These are phyloP conservation scores for Umbellularia californica DNA, from an alignment of 164 flowering plant genomes.

Conservation along the genomic window DNA sequence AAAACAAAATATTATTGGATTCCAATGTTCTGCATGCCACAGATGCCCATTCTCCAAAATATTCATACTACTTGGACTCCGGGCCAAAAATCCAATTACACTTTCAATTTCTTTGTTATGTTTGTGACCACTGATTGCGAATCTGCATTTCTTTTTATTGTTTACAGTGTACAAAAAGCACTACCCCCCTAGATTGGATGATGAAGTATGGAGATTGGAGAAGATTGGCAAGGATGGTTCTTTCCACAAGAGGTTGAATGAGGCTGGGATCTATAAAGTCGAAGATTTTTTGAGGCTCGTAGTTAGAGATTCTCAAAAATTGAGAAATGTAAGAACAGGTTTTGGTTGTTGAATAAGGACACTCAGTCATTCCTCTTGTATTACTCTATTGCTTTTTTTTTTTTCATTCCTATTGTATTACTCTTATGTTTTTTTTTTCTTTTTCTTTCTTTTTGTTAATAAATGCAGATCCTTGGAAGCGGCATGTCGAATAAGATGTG, in stretches of 20 bases:
- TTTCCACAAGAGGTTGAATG: slow-evolving; percentile 75
- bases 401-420: neutral
- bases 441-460: neutral
- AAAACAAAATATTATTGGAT: too few species aligned
- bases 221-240: slow-evolving; percentile 95
- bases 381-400: slow-evolving; percentile 1
- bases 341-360: neutral
- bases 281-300: slow-evolving; percentile 77
- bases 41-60: too few species aligned
- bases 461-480: slow-evolving; percentile 80
- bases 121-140: too few species aligned
- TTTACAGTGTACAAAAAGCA: slow-evolving; percentile 83
- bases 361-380: neutral
- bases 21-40: too few species aligned
- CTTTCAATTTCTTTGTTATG: neutral
- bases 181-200: slow-evolving; percentile 74
- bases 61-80: too few species aligned
- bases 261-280: slow-evolving; percentile 62
- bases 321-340: slow-evolving; percentile 57
- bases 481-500: slow-evolving; percentile 99
- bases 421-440: slow-evolving; percentile 2
- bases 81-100: too few species aligned
- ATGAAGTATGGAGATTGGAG: slow-evolving; percentile 93
- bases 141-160: neutral
- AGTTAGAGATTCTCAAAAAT: slow-evolving; percentile 61